Evolutionary conservation across 2,329 filamentous ascomycete genomes (phyloP).

Genomic region (Pyrenophora tritici-repentis): DNA sequence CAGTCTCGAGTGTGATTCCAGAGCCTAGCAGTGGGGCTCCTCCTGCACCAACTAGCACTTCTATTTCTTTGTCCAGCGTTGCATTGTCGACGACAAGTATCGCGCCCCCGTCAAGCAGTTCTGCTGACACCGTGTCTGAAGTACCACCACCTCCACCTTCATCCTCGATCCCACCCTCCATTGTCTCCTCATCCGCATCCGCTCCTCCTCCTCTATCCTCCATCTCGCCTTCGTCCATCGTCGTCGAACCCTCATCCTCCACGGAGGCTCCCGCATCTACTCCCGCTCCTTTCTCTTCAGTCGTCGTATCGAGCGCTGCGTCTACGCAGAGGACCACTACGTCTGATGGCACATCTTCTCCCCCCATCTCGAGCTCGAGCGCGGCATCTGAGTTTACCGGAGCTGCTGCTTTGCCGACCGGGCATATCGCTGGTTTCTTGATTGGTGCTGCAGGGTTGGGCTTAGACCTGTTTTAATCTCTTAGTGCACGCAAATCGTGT

Average conservation of each 20-base stretch:
- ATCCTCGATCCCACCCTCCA: neutral
- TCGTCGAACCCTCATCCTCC: neutral
- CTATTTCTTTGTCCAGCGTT: constrained; percentile 8
- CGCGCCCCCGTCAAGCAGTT: constrained; percentile 24
- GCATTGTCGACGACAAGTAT: constrained; percentile 9
- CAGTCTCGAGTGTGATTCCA: constrained; percentile 16
- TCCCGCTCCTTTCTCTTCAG: neutral
- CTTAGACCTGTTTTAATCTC: constrained; percentile 25
- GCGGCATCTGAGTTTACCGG: constrained; percentile 17
- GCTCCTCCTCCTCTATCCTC: neutral
- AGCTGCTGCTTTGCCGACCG: constrained; percentile 22
- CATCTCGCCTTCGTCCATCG: neutral
- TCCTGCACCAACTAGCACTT: constrained; percentile 14
- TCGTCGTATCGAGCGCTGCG: constrained; percentile 14
- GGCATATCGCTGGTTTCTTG: constrained; percentile 25
- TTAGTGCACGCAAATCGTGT: too few species aligned
- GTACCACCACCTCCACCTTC: constrained; percentile 13
- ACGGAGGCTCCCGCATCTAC: neutral
- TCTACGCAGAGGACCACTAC: constrained; percentile 14
- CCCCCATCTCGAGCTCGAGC: constrained; percentile 11
- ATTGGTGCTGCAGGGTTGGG: constrained; percentile 34
- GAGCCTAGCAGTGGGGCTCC: constrained; percentile 11
- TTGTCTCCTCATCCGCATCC: neutral
- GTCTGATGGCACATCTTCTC: constrained; percentile 4
- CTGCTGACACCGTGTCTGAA: constrained; percentile 32